Evolutionary conservation across 805 yeast species (phyloP).

Genomic region (Vanderwaltozyma polyspora): DNA sequence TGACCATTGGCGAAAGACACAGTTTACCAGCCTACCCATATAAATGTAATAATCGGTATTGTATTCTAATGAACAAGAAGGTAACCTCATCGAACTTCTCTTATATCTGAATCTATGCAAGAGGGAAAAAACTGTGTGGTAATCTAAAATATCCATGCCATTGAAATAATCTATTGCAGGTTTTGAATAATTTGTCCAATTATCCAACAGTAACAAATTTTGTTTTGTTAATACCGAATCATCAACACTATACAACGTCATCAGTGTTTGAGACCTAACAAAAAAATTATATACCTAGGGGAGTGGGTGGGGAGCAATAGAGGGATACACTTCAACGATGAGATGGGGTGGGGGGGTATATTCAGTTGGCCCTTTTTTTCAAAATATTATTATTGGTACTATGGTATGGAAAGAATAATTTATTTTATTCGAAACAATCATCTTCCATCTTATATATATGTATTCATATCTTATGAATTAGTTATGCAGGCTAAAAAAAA

Average conservation of each 20-base stretch:
- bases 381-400: too few species aligned
- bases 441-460: too few species aligned
- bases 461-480: too few species aligned
- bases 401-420: too few species aligned
- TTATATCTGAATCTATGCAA: neutral
- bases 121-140: constrained; percentile 3
- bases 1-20: constrained; percentile 94
- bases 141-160: constrained; percentile 6
- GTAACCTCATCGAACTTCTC: constrained; percentile 7
- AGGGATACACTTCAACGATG: too few species aligned
- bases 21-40: constrained; percentile 53
- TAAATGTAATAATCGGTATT: constrained; percentile 22
- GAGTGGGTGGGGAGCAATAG: too few species aligned
- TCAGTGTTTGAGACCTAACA: too few species aligned
- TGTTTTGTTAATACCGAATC: constrained; percentile 22
- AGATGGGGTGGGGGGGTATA: too few species aligned
- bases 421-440: too few species aligned
- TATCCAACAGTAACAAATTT: constrained; percentile 23
- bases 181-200: constrained; percentile 22
- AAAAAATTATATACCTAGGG: too few species aligned
- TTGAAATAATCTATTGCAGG: constrained; percentile 23
- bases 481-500: too few species aligned
- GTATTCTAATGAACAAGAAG: constrained; percentile 28
- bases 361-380: too few species aligned
- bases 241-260: constrained; percentile 18